phyloP scores from a whole-genome alignment of 2,329 filamentous ascomycete species.

The Sclerotinia trifoliorum region DNA sequence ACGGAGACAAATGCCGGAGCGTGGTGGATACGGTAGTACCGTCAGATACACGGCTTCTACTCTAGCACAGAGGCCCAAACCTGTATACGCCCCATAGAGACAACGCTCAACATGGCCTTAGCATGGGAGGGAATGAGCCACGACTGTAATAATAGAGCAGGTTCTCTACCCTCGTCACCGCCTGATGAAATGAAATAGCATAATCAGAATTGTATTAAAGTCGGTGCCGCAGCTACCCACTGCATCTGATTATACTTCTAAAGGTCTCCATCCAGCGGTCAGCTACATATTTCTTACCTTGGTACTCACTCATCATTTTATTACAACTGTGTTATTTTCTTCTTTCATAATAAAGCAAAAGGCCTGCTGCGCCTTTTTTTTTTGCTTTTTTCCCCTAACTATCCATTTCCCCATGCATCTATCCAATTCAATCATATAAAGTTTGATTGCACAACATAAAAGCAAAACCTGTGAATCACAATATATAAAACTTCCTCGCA shows the following conservation, averaged over 20 bases:
- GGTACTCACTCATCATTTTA: conserved; percentile 8
- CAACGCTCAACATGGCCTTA: conserved; percentile 24
- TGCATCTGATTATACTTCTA: conserved; percentile 6
- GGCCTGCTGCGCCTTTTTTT: conserved; percentile 14
- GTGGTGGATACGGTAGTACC: conserved; percentile 26
- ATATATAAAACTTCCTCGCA: conserved; percentile 14
- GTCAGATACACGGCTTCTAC: conserved; percentile 29
- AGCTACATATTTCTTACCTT: conserved; percentile 22
- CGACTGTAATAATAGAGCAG: conserved; percentile 19
- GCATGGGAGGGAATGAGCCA: conserved; percentile 23
- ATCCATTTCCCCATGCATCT: conserved; percentile 12
- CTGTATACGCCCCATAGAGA: conserved; percentile 20
- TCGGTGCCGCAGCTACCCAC: conserved; percentile 13
- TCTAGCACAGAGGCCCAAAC: conserved; percentile 23
- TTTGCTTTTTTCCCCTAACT: conserved; percentile 13
- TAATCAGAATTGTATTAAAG: conserved; percentile 20
- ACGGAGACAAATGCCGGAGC: conserved; percentile 32
- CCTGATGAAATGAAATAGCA: neutral
- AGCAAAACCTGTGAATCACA: neutral
- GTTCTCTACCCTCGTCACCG: conserved; percentile 23
- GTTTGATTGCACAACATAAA: conserved; percentile 22
- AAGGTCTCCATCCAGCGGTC: conserved; percentile 22
- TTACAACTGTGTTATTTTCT: conserved; percentile 10
- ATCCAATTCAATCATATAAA: conserved; percentile 20
- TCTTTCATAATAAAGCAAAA: conserved; percentile 15